Percentiles rank a stretch among this genome's conserved stretches.
Evolutionary conservation across 2,329 filamentous ascomycete genomes (phyloP).

Genomic region (Furcasterigmium furcatum): DNA sequence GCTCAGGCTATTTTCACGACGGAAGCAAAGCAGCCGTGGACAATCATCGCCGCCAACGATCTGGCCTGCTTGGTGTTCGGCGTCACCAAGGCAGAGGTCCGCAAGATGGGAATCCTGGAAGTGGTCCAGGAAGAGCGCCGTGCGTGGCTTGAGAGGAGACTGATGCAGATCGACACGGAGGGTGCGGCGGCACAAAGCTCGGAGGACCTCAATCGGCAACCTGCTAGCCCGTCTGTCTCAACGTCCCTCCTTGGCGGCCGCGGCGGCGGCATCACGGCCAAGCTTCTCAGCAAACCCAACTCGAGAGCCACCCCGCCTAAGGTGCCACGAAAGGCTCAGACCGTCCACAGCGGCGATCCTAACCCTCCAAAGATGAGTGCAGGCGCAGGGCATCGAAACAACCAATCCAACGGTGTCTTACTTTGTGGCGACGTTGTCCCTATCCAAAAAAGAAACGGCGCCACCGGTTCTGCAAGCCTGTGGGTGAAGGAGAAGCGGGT

Average conservation of each 20-base stretch:
- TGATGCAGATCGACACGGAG: constrained; percentile 60
- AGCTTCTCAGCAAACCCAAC: constrained; percentile 79
- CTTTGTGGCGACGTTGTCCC: constrained; percentile 97
- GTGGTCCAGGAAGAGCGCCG: constrained; percentile 88
- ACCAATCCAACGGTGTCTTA: constrained; percentile 82
- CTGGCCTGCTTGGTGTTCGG: constrained; percentile 96
- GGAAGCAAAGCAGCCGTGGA: constrained; percentile 87
- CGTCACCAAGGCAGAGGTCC: constrained; percentile 93
- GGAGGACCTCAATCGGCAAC: constrained; percentile 30
- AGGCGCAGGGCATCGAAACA: constrained; percentile 61
- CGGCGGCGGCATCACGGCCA: constrained; percentile 72
- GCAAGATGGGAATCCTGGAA: constrained; percentile 91
- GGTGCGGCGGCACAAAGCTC: constrained; percentile 24
- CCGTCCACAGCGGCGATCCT: constrained; percentile 54
- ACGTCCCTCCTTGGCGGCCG: constrained; percentile 64
- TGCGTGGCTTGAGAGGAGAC: constrained; percentile 84
- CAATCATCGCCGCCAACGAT: constrained; percentile 93
- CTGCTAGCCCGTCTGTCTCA: constrained; percentile 36
- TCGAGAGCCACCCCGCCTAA: constrained; percentile 53
- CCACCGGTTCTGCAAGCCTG: constrained; percentile 86
- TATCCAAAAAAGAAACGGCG: constrained; percentile 92
- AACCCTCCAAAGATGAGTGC: constrained; percentile 52
- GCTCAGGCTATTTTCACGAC: constrained; percentile 98
- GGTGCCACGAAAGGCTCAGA: constrained; percentile 61
- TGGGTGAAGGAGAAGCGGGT: constrained; percentile 98